Conservation (phyloP, 768 basidiomycete species). For the Kwoniella sp. region DNA sequence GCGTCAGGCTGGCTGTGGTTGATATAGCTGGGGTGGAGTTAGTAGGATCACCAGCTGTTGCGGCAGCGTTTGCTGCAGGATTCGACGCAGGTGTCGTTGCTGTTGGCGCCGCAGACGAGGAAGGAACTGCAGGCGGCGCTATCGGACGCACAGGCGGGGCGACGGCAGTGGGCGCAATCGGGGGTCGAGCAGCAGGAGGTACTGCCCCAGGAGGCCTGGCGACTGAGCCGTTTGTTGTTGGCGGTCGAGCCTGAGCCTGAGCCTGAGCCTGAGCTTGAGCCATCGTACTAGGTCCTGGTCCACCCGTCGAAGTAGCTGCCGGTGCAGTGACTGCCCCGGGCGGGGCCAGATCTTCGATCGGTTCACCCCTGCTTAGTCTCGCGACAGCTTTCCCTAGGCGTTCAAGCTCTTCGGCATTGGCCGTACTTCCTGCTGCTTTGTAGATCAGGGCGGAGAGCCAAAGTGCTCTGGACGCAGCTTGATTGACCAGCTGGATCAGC, state of each 20-base stretch:
- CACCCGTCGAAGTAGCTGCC: background rate
- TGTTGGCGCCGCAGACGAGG: conserved; percentile 3
- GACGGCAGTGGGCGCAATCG: background rate
- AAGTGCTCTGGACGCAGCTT: conserved; percentile 39
- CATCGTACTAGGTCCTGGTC: conserved; percentile 6
- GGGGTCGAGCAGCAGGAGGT: background rate
- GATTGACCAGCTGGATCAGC: conserved; percentile 47
- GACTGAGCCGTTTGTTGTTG: background rate
- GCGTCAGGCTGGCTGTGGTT: conserved; percentile 5
- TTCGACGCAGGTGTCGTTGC: background rate
- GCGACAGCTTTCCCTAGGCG: conserved; percentile 40
- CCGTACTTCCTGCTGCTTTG: conserved; percentile 46
- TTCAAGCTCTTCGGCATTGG: conserved; percentile 45
- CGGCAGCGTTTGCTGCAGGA: background rate
- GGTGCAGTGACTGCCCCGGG: conserved; percentile 1
- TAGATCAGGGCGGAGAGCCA: conserved; percentile 50
- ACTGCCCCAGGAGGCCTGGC: background rate
- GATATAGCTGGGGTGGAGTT: too few relatives aligned
- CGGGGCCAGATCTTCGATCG: conserved; percentile 24
- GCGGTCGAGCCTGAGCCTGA: background rate
- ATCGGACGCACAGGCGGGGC: background rate
- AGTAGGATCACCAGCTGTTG: background rate
- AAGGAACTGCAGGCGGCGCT: background rate
- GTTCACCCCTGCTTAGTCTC: conserved; percentile 38
- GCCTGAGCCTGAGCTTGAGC: background rate